Percentiles rank a stretch among this genome's conserved stretches.
Conservation (phyloP, 345 rosid species). For the Corymbia maculata region DNA sequence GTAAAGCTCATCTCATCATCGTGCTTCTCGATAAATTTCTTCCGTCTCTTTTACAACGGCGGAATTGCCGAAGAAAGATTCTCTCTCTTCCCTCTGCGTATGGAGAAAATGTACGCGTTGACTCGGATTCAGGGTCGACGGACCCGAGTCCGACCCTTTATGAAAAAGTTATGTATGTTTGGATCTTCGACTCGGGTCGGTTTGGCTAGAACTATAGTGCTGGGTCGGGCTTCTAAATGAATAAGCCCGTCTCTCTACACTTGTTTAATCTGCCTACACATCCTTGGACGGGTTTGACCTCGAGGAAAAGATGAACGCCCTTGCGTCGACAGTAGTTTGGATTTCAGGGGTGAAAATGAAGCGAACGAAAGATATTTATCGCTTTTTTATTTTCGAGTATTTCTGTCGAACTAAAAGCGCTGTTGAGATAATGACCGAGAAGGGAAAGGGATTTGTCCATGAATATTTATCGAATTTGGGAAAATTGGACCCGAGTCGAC, state of each 20-base stretch:
- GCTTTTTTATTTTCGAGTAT: background rate
- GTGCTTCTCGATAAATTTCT: background rate
- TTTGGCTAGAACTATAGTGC: background rate
- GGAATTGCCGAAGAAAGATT: background rate
- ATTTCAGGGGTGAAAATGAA: fast-evolving
- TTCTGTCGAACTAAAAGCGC: background rate
- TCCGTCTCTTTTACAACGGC: too few species aligned
- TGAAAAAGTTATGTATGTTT: background rate
- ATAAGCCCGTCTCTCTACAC: background rate
- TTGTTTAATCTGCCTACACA: background rate
- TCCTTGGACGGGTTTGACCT: background rate
- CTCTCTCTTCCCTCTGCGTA: background rate
- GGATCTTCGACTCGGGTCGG: background rate
- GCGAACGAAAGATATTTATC: background rate
- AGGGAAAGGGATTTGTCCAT: background rate
- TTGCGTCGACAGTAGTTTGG: fast-evolving
- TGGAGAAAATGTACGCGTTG: background rate
- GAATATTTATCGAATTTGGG: background rate
- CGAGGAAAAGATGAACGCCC: background rate
- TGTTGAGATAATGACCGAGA: background rate
- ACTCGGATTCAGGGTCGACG: background rate
- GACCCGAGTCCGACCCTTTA: background rate
- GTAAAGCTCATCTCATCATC: background rate
- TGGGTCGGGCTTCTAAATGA: background rate
- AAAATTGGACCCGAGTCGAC: too few species aligned